Evolutionary conservation across 2,329 filamentous ascomycete species (phyloP).

Genomic region (Leptographium wingfieldii): DNA sequence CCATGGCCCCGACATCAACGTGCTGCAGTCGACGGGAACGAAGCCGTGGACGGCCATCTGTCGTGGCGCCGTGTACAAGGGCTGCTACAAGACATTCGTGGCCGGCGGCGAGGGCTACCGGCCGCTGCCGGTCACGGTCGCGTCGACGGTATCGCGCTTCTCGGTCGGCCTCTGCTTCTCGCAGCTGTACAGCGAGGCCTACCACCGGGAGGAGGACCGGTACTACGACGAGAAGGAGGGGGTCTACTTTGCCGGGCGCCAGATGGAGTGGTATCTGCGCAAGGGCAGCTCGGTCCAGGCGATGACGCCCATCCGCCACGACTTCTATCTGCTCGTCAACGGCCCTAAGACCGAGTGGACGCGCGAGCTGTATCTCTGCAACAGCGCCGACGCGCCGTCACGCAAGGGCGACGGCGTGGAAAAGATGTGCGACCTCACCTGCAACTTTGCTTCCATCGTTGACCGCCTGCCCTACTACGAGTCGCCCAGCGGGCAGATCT

Average conservation of each 20-base stretch:
- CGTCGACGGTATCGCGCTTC: conserved; percentile 8
- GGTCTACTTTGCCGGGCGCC: conserved; percentile 4
- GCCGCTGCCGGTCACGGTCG: conserved; percentile 5
- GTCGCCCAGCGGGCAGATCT: conserved; percentile 5
- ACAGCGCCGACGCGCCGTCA: conserved; percentile 2
- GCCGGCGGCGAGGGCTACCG: background rate
- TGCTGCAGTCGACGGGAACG: conserved; percentile 25
- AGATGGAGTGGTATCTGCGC: conserved; percentile 10
- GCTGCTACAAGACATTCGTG: conserved; percentile 3
- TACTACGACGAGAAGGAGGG: conserved; percentile 9
- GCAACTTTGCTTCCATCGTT: conserved; percentile 5
- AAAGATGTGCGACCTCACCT: conserved; percentile 7
- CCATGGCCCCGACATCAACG: conserved; percentile 31
- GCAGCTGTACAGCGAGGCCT: background rate
- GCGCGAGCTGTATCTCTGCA: conserved; percentile 8
- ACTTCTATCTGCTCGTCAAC: conserved; percentile 7
- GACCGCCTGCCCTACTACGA: conserved; percentile 6
- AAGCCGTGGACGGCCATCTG: conserved; percentile 31
- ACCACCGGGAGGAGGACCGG: conserved; percentile 3
- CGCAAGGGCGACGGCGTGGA: conserved; percentile 4
- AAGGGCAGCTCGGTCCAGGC: conserved; percentile 7
- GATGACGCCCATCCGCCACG: conserved; percentile 5
- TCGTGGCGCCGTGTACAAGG: conserved; percentile 36
- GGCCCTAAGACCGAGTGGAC: conserved; percentile 4
- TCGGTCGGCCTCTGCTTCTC: conserved; percentile 7